Evolutionary conservation across 176 grass and related monocot species (phyloP).

Genomic region (Aegilops longissima): DNA sequence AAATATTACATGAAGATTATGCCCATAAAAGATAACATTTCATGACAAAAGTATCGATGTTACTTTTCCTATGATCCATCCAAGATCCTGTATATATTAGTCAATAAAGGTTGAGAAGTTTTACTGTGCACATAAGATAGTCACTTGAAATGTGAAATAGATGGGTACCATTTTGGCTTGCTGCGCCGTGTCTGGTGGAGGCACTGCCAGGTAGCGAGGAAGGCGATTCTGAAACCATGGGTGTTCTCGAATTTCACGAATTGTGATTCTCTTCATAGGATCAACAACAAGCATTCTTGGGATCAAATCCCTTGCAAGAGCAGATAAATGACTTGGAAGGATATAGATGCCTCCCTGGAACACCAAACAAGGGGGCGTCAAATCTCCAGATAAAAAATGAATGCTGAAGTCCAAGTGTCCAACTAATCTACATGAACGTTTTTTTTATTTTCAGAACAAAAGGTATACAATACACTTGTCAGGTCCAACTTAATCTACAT

Average conservation of each 20-base stretch:
- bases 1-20: not conserved
- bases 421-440: slow-evolving; percentile 11
- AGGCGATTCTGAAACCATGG: slow-evolving; percentile 74
- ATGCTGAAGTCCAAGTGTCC: not conserved
- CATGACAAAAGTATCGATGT: not conserved
- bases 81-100: slow-evolving; percentile 8
- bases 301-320: slow-evolving; percentile 88
- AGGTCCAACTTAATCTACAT: not conserved
- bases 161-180: slow-evolving; percentile 81
- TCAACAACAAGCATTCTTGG: slow-evolving; percentile 94
- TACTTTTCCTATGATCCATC: not conserved
- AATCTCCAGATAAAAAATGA: slow-evolving; percentile 14
- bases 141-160: slow-evolving; percentile 1
- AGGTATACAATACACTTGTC: slow-evolving; percentile 9
- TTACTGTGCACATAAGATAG: not conserved
- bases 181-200: slow-evolving; percentile 76
- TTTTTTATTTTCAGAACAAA: not conserved
- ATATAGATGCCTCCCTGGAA: slow-evolving; percentile 87
- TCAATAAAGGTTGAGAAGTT: not conserved
- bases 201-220: slow-evolving; percentile 86
- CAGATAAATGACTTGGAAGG: slow-evolving; percentile 92
- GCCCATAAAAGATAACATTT: slow-evolving; percentile 3
- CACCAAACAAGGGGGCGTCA: slow-evolving; percentile 12
- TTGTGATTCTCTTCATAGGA: slow-evolving; percentile 94
- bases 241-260: slow-evolving; percentile 91